A percentile compares a stretch with the other conserved stretches of the same genome.
These are phyloP conservation scores for Leccinum subgranulosum DNA, from an alignment of 768 basidiomycete species.

Conservation along the genomic window DNA sequence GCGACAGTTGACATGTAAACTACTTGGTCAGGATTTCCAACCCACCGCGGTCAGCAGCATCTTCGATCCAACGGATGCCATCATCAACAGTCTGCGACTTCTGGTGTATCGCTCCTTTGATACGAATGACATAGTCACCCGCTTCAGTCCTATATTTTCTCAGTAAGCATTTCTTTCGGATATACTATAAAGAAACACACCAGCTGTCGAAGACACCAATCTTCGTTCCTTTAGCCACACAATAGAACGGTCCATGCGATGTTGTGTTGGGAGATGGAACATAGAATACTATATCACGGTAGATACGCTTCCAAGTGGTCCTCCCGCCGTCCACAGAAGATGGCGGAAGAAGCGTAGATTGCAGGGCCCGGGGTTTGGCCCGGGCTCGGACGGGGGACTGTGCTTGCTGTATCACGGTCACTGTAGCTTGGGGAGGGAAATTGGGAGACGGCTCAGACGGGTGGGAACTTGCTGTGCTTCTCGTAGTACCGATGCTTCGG, in stretches of 20 bases:
- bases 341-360: not conserved
- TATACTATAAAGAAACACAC: not conserved
- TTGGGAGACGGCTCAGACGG: too few species aligned
- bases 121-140: not conserved
- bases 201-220: not conserved
- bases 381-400: too few species aligned
- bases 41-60: not conserved
- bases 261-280: not conserved
- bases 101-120: not conserved
- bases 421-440: too few species aligned
- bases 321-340: not conserved
- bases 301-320: not conserved
- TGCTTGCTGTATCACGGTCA: too few species aligned
- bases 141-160: not conserved
- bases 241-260: not conserved
- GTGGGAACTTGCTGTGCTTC: too few species aligned
- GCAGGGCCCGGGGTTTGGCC: not conserved
- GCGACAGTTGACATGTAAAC: too few species aligned
- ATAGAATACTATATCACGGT: not conserved
- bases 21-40: not conserved
- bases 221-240: not conserved
- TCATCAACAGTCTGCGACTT: not conserved
- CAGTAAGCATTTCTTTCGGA: too few species aligned
- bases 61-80: not conserved
- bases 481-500: too few species aligned